These are phyloP conservation scores for Dactylonectria macrodidyma DNA, from an alignment of 2,329 filamentous ascomycete genomes.

Conservation along the genomic window DNA sequence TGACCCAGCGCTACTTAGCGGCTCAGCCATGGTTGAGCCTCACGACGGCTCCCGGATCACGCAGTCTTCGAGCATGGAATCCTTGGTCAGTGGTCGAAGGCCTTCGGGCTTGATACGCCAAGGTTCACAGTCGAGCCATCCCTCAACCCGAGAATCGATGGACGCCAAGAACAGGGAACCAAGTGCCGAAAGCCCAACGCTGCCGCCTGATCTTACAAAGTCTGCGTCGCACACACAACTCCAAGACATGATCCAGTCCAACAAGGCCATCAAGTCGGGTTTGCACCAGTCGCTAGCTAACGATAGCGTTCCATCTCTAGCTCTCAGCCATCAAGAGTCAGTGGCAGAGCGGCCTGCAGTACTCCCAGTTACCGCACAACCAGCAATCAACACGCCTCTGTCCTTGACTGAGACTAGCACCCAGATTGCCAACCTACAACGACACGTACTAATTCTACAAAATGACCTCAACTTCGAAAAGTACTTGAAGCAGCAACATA, in stretches of 20 bases:
- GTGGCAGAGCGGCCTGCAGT: conserved; percentile 55
- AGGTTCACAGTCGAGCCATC: conserved; percentile 66
- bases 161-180: conserved; percentile 53
- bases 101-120: conserved; percentile 56
- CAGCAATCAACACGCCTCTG: conserved; percentile 46
- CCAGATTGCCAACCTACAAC: conserved; percentile 72
- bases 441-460: conserved; percentile 81
- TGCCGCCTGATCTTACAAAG: conserved; percentile 65
- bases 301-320: conserved; percentile 70
- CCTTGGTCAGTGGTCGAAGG: conserved; percentile 56
- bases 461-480: conserved; percentile 89
- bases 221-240: conserved; percentile 69
- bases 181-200: conserved; percentile 73
- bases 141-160: conserved; percentile 61
- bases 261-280: conserved; percentile 70
- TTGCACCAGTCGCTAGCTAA: conserved; percentile 70
- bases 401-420: conserved; percentile 53
- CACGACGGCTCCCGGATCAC: conserved; percentile 67
- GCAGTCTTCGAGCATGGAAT: conserved; percentile 65
- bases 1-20: conserved; percentile 59
- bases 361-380: conserved; percentile 48
- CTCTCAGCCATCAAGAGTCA: conserved; percentile 66
- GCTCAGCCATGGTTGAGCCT: conserved; percentile 51
- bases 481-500: conserved; percentile 87
- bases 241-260: conserved; percentile 73